Conservation (phyloP, 2,329 filamentous ascomycete species). For the Paracamarosporium sp. region DNA sequence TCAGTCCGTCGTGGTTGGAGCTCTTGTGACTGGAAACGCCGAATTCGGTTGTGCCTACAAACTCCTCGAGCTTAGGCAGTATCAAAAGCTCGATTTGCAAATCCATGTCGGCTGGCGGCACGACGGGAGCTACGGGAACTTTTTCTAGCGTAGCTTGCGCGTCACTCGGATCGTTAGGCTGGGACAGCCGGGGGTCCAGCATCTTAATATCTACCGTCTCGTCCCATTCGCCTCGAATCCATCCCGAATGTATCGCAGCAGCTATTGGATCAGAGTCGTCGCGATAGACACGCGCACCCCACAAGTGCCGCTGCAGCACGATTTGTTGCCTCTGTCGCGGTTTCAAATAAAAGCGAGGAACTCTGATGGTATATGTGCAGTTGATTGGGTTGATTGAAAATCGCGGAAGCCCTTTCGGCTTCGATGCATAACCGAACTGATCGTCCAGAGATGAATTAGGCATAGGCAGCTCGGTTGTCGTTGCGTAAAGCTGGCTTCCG, state of each 20-base stretch:
- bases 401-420: slow-evolving; percentile 75
- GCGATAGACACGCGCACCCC: slow-evolving; percentile 94
- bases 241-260: slow-evolving; percentile 91
- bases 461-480: slow-evolving; percentile 62
- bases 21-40: slow-evolving; percentile 85
- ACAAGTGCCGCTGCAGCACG: slow-evolving; percentile 78
- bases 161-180: slow-evolving; percentile 50
- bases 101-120: slow-evolving; percentile 73
- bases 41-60: slow-evolving; percentile 75
- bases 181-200: slow-evolving; percentile 63
- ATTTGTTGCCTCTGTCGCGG: slow-evolving; percentile 79
- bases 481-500: slow-evolving; percentile 82
- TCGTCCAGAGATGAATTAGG: slow-evolving; percentile 52
- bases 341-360: slow-evolving; percentile 79
- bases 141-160: slow-evolving; percentile 51
- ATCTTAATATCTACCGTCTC: slow-evolving; percentile 76
- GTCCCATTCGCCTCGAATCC: slow-evolving; percentile 87
- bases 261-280: slow-evolving; percentile 95
- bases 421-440: slow-evolving; percentile 65
- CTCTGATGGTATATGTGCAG: slow-evolving; percentile 86
- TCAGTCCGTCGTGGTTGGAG: slow-evolving; percentile 84
- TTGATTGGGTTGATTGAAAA: slow-evolving; percentile 79
- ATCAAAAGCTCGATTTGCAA: slow-evolving; percentile 87
- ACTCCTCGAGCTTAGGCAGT: slow-evolving; percentile 78
- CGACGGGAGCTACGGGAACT: slow-evolving; percentile 61